A percentile compares a stretch with the other conserved stretches of the same genome.
Conservation (phyloP, 352 stramenopile species). For the Albugo laibachii region DNA sequence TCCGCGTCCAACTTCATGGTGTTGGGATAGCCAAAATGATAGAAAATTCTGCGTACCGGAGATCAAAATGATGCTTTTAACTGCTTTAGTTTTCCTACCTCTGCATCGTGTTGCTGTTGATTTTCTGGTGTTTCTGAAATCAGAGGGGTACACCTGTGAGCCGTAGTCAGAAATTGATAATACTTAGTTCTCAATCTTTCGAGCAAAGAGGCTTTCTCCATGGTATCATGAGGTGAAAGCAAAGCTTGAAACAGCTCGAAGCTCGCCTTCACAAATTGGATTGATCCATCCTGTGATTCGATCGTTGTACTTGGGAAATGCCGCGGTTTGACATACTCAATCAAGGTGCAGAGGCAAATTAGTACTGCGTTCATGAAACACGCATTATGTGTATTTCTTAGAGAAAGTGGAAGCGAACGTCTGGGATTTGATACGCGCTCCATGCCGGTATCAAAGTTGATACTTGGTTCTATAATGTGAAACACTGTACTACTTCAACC, state of each 20-base stretch:
- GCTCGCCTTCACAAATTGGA: constrained; percentile 10
- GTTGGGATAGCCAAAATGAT: too few species aligned
- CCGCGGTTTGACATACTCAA: constrained; percentile 14
- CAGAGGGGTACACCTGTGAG: not conserved
- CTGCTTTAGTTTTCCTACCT: too few species aligned
- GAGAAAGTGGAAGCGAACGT: constrained; percentile 11
- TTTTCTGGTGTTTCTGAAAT: not conserved
- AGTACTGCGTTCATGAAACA: constrained; percentile 65
- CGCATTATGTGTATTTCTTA: constrained; percentile 48
- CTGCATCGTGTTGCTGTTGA: too few species aligned
- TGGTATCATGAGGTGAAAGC: not conserved
- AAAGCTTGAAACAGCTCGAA: not conserved
- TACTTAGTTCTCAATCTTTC: not conserved
- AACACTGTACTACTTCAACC: not conserved
- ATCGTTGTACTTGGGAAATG: not conserved
- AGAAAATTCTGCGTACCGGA: too few species aligned
- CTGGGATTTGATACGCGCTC: not conserved
- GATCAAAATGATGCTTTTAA: too few species aligned
- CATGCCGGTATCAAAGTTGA: not conserved
- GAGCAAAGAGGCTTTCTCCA: not conserved
- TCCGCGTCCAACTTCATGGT: too few species aligned
- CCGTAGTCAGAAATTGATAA: not conserved
- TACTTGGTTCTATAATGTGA: not conserved
- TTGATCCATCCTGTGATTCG: not conserved
- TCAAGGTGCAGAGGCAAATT: constrained; percentile 28